phyloP scores from a whole-genome alignment of 1,139 yeast species.

The Debaryomyces sp. region DNA sequence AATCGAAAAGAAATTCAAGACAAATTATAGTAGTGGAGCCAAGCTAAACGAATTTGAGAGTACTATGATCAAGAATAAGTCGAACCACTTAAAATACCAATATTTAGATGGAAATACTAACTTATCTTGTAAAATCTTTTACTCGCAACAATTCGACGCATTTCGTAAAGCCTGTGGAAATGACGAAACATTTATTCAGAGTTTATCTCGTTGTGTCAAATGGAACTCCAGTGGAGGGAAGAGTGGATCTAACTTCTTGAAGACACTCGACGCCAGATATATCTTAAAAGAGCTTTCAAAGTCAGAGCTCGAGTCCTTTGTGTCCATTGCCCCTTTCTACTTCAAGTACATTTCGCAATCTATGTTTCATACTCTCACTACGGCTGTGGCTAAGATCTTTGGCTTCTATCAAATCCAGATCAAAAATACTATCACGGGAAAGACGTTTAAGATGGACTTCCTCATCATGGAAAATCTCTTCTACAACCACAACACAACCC shows the following conservation, averaged over 20 bases:
- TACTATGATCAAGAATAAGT: slow-evolving; percentile 77
- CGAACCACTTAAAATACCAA: slow-evolving; percentile 89
- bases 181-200: slow-evolving; percentile 76
- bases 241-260: slow-evolving; percentile 91
- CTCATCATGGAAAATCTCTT: slow-evolving; percentile 95
- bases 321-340: slow-evolving; percentile 93
- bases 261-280: slow-evolving; percentile 86
- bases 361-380: slow-evolving; percentile 90
- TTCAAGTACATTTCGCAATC: slow-evolving; percentile 97
- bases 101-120: slow-evolving; percentile 84
- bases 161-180: slow-evolving; percentile 83
- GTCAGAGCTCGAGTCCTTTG: slow-evolving; percentile 89
- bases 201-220: slow-evolving; percentile 87
- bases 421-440: slow-evolving; percentile 74
- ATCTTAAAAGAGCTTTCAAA: slow-evolving; percentile 89
- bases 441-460: slow-evolving; percentile 82
- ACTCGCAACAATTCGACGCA: slow-evolving; percentile 96
- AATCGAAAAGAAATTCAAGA: slow-evolving; percentile 49
- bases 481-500: slow-evolving; percentile 76
- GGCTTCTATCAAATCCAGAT: slow-evolving; percentile 95
- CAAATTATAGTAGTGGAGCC: slow-evolving; percentile 22
- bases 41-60: slow-evolving; percentile 52
- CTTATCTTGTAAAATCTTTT: slow-evolving; percentile 90
- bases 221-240: slow-evolving; percentile 98
- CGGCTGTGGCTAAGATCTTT: slow-evolving; percentile 90